phyloP scores from a whole-genome alignment of 2,329 filamentous ascomycete genomes.

The Berkeleyomyces rouxiae region DNA sequence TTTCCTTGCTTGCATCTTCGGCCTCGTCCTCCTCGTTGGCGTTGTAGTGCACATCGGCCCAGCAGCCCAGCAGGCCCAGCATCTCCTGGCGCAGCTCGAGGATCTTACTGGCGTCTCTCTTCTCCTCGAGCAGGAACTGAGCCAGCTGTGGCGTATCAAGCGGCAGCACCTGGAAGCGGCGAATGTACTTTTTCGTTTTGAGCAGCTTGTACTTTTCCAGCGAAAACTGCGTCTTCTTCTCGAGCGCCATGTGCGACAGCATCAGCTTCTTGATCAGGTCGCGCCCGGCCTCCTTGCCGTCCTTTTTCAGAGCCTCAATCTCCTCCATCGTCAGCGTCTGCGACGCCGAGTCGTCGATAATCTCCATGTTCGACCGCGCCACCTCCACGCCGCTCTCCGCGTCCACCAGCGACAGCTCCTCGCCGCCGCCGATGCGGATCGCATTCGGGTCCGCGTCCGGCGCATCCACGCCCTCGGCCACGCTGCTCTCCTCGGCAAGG shows the following conservation, averaged over 20 bases:
- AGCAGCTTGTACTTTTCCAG: slow-evolving; percentile 90
- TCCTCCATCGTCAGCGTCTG: slow-evolving; percentile 65
- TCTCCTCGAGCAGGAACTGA: slow-evolving; percentile 63
- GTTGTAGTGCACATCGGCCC: slow-evolving; percentile 76
- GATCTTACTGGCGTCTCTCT: slow-evolving; percentile 55
- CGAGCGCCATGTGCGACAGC: slow-evolving; percentile 71
- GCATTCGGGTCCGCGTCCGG: slow-evolving; percentile 29
- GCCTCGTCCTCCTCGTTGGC: slow-evolving; percentile 22
- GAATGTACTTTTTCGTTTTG: slow-evolving; percentile 86
- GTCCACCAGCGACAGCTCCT: slow-evolving; percentile 28
- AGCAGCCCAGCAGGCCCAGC: slow-evolving; percentile 66
- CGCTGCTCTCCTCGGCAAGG: slow-evolving; percentile 29
- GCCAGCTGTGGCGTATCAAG: slow-evolving; percentile 63
- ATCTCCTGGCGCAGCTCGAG: slow-evolving; percentile 78
- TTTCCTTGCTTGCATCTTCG: slow-evolving; percentile 13
- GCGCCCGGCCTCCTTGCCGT: slow-evolving; percentile 62
- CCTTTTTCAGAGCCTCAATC: slow-evolving; percentile 56
- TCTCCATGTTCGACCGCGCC: slow-evolving; percentile 40
- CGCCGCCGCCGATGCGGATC: slow-evolving; percentile 23
- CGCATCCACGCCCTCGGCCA: slow-evolving; percentile 28
- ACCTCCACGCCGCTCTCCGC: slow-evolving; percentile 27
- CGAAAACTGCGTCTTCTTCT: slow-evolving; percentile 88
- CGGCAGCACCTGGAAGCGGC: slow-evolving; percentile 70
- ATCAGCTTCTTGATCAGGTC: slow-evolving; percentile 89
- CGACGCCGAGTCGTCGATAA: slow-evolving; percentile 43